Conservation (phyloP, 2,329 filamentous ascomycete species). For the Aureobasidium lini region DNA sequence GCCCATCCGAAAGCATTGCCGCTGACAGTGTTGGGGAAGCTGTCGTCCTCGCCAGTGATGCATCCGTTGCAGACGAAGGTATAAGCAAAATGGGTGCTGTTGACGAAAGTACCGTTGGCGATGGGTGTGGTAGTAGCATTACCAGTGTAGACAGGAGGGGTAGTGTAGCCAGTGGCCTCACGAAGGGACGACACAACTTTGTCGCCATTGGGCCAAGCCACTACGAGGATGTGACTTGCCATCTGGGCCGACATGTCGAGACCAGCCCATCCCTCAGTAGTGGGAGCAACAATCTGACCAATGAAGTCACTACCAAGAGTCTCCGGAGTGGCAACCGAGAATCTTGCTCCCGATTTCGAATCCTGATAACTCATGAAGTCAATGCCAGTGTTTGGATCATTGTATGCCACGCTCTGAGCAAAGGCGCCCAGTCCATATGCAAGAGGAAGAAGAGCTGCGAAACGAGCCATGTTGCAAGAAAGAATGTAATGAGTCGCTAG, state of each 20-base stretch:
- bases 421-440: conserved; percentile 11
- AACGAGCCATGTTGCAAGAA: conserved; percentile 15
- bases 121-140: conserved; percentile 39
- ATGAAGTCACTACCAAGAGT: conserved; percentile 46
- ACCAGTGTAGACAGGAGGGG: conserved; percentile 40
- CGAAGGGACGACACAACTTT: conserved; percentile 39
- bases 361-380: conserved; percentile 36
- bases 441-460: conserved; percentile 11
- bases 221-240: conserved; percentile 41
- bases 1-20: conserved; percentile 17
- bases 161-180: conserved; percentile 40
- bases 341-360: conserved; percentile 35
- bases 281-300: conserved; percentile 44
- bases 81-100: conserved; percentile 46
- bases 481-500: neutral
- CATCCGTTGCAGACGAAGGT: conserved; percentile 45
- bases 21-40: conserved; percentile 10
- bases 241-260: conserved; percentile 42
- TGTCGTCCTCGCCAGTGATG: conserved; percentile 19
- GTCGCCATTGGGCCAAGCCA: conserved; percentile 44
- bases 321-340: conserved; percentile 47
- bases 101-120: conserved; percentile 45
- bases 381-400: conserved; percentile 41
- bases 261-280: conserved; percentile 42
- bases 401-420: conserved; percentile 25